Base-by-base conservation (phyloP, 2,329 filamentous ascomycete species). In the Purpureocillium takamizusanense region DNA sequence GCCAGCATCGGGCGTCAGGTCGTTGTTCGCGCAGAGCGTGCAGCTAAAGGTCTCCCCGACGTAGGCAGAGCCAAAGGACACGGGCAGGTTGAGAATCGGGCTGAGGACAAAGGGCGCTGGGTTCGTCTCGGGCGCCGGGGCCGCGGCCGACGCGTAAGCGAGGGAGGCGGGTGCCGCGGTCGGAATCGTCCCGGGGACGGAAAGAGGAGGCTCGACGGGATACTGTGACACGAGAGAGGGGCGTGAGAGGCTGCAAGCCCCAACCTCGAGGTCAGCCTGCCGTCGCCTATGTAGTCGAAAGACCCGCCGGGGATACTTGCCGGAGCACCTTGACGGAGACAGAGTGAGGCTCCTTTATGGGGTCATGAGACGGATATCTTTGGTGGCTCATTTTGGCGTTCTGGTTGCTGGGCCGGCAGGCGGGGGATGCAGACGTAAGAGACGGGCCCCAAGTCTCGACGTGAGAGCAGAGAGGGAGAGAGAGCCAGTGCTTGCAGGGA, bases 1-100 rank as follows among this genome's bases (percentile, higher is more conserved):
- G 39, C 42, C 25, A 31, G 47, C 46, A 42, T 52, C 47, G 35
- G 30, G 44, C 5, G 46, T 30, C 1, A 56, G 44, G 63, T 97
- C 90, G 57, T 95, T 90, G 67, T 95, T 95, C n/a, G 86, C 89
- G 63, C 89, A 95, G 16, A 97, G 72, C 2, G 90, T 95, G 63
- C 92, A 98, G 46, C 83, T 82, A 63, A 98, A 97, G 0, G 83
- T 87, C 66, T 97, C 89, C 51, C 92, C 92, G 15, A 97, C 90
- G 59, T 95, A 95, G 8, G 90, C 89, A 11, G 86, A 90, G 33
- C 89, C 90, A 59, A 98, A 97, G 0, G 87, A 83, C 13, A 88
- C 82, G 9, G 92, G 90, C 1, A 97, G 79, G 34, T 86, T 92
- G 51, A 97, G 74, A 38, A 80, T 69, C 1, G 77, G 77, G 27